Evolutionary conservation across 768 basidiomycete species (phyloP).

Genomic region (Lentinula edodes): DNA sequence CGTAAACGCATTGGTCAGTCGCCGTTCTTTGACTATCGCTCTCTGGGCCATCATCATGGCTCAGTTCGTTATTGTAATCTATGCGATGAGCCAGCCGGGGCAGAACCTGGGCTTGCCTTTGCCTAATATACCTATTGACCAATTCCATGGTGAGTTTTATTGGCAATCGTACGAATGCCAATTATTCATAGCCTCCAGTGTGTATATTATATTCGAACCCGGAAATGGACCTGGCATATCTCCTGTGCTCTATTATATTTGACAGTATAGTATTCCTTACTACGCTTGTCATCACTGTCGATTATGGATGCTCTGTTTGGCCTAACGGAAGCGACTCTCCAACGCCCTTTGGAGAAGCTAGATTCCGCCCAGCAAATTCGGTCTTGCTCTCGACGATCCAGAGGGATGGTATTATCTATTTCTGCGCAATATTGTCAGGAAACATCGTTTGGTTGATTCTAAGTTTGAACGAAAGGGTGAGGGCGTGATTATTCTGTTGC

Average conservation of each 20-base stretch:
- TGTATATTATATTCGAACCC: slow-evolving; percentile 7
- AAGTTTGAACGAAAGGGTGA: slow-evolving; percentile 17
- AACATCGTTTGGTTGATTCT: slow-evolving; percentile 23
- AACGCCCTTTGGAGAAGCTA: background rate
- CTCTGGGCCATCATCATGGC: slow-evolving; percentile 15
- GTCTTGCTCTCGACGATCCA: slow-evolving; percentile 17
- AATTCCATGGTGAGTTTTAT: slow-evolving; percentile 5
- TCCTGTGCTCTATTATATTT: slow-evolving; percentile 19
- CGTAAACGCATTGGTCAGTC: slow-evolving; percentile 16
- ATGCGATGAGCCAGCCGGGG: slow-evolving; percentile 20
- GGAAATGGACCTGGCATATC: slow-evolving; percentile 20
- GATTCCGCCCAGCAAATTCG: background rate
- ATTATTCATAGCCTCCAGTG: background rate
- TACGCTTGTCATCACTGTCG: slow-evolving; percentile 15
- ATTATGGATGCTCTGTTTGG: background rate
- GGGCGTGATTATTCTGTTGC: slow-evolving; percentile 2
- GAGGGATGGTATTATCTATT: slow-evolving; percentile 21
- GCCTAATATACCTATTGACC: slow-evolving; percentile 3
- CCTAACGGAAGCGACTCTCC: background rate
- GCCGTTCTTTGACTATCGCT: slow-evolving; percentile 9
- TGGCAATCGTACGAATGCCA: background rate
- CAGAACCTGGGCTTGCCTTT: slow-evolving; percentile 11
- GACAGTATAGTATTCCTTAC: slow-evolving; percentile 20
- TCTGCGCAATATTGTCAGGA: slow-evolving; percentile 21
- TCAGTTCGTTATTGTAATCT: slow-evolving; percentile 20